These are phyloP conservation scores for Candida loeiensis DNA, from an alignment of 805 yeast species.

Conservation along the genomic window DNA sequence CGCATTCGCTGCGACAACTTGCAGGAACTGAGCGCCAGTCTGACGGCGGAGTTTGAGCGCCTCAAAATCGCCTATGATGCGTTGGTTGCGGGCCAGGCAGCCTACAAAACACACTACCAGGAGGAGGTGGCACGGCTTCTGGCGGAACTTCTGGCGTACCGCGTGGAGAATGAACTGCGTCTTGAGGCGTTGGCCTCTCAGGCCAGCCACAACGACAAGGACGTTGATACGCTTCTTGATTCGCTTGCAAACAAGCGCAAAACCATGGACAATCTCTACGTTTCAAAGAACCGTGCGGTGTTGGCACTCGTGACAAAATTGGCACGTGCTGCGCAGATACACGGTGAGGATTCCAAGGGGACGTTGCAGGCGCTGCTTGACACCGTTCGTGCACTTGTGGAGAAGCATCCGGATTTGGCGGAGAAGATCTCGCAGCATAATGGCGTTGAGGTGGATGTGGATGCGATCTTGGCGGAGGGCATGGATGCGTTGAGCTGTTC, in stretches of 20 bases:
- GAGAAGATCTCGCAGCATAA: conserved; percentile 27
- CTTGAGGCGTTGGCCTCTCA: conserved; percentile 33
- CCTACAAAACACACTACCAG: conserved; percentile 48
- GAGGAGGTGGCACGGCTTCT: conserved; percentile 40
- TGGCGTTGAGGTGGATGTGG: conserved; percentile 30
- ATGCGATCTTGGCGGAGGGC: conserved; percentile 31
- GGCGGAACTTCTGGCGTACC: conserved; percentile 33
- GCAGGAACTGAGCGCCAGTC: conserved; percentile 42
- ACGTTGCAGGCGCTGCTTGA: conserved; percentile 47
- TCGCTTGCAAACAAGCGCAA: conserved; percentile 45
- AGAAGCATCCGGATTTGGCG: conserved; percentile 33
- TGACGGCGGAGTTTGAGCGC: conserved; percentile 52
- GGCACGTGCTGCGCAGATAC: conserved; percentile 42
- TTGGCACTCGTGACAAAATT: conserved; percentile 42
- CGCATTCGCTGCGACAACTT: conserved; percentile 47
- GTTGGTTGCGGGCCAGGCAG: conserved; percentile 47
- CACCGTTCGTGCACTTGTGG: conserved; percentile 38
- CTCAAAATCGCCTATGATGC: conserved; percentile 59
- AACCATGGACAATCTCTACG: conserved; percentile 48
- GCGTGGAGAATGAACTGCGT: conserved; percentile 31
- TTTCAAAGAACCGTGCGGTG: conserved; percentile 43
- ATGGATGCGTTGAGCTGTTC: conserved; percentile 29
- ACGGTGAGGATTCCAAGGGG: conserved; percentile 46
- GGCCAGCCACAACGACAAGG: conserved; percentile 46
- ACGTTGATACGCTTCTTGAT: conserved; percentile 47